These are phyloP conservation scores for Persicaria tinctoria DNA, from an alignment of 148 eudicot species.

Conservation along the genomic window DNA sequence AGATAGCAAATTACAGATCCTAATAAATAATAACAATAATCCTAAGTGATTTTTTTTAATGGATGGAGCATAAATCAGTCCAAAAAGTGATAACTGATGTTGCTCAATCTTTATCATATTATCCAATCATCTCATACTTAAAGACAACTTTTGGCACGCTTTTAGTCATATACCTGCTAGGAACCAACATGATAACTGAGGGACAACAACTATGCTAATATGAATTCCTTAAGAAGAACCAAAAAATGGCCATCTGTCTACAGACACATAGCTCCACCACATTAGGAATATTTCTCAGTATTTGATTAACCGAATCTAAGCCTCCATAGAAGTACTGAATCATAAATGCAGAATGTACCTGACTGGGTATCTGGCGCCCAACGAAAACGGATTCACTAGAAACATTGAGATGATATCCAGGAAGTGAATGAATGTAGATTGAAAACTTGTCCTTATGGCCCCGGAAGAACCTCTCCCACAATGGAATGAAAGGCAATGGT, in stretches of 20 bases:
- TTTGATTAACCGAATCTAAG: neutral
- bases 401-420: conserved; percentile 48
- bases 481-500: conserved; percentile 55
- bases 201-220: conserved; percentile 2
- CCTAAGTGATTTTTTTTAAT: neutral
- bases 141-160: neutral
- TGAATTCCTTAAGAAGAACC: neutral
- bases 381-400: conserved; percentile 55
- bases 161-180: neutral
- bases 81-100: neutral
- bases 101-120: neutral
- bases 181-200: neutral
- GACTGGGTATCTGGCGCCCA: conserved; percentile 61
- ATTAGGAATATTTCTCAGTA: neutral
- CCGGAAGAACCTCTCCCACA: conserved; percentile 82
- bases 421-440: conserved; percentile 61
- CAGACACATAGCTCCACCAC: neutral
- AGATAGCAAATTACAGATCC: neutral
- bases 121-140: too few species aligned
- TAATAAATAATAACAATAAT: neutral
- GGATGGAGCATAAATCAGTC: neutral
- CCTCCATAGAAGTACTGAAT: neutral
- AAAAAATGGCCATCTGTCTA: neutral
- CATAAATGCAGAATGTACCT: conserved; percentile 30
- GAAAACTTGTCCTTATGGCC: conserved; percentile 53